phyloP scores from a whole-genome alignment of 108 stramenopile species.

The Craspedostauros australis region DNA sequence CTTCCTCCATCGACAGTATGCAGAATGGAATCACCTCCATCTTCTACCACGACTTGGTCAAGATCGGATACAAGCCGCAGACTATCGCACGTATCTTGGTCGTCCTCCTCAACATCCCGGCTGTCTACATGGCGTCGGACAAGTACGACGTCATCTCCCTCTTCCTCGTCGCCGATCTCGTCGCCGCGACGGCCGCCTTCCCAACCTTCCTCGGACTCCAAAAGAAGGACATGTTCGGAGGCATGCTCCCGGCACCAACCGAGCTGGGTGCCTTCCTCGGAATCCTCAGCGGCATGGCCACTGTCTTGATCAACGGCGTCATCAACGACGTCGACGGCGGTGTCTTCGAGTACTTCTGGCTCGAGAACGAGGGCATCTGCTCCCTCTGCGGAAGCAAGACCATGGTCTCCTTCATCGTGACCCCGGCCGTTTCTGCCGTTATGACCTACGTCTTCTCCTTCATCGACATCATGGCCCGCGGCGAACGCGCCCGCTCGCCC shows the following conservation, averaged over 20 bases:
- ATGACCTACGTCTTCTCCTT: conserved; percentile 49
- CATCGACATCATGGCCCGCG: conserved; percentile 54
- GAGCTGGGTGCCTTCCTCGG: conserved; percentile 70
- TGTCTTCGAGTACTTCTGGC: conserved; percentile 71
- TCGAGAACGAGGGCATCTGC: conserved; percentile 51
- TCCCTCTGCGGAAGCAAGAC: conserved; percentile 67
- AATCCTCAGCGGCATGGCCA: conserved; percentile 43
- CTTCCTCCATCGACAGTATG: conserved; percentile 59
- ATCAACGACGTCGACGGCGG: conserved; percentile 48
- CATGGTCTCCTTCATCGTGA: conserved; percentile 74
- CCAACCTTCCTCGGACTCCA: conserved; percentile 67
- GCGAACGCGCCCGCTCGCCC: conserved; percentile 49
- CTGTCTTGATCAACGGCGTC: conserved; percentile 64
- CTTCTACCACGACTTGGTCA: conserved; percentile 48
- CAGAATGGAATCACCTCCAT: conserved; percentile 64
- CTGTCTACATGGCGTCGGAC: conserved; percentile 44
- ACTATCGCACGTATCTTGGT: conserved; percentile 39
- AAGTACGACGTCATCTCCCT: conserved; percentile 60
- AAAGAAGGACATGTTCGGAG: conserved; percentile 41
- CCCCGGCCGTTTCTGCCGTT: conserved; percentile 43
- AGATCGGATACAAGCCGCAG: conserved; percentile 37
- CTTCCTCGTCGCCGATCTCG: conserved; percentile 78
- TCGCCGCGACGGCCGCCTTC: conserved; percentile 60
- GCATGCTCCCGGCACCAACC: conserved; percentile 57
- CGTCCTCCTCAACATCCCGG: conserved; percentile 53